phyloP scores from a whole-genome alignment of 768 basidiomycete genomes.

The Royoungia palumana region DNA sequence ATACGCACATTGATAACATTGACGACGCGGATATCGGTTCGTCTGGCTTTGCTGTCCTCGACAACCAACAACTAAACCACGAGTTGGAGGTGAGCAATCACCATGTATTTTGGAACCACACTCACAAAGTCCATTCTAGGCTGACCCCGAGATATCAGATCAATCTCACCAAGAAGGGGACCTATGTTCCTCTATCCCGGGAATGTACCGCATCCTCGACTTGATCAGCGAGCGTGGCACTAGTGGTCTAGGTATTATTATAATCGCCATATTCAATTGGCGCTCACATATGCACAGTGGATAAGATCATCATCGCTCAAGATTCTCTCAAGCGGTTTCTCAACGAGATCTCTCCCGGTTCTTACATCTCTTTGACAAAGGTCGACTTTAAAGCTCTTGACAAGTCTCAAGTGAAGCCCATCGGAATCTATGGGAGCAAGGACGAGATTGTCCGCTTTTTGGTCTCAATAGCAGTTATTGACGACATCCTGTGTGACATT shows the following conservation, averaged over 20 bases:
- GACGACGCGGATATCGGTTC: conserved; percentile 14
- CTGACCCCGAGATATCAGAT: conserved; percentile 15
- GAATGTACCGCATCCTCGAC: conserved; percentile 52
- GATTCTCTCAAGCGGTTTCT: conserved; percentile 47
- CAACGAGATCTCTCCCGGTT: conserved; percentile 46
- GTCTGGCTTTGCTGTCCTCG: conserved; percentile 14
- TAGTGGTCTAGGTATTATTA: conserved; percentile 47
- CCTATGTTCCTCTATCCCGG: conserved; percentile 34
- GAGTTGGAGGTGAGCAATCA: conserved; percentile 11
- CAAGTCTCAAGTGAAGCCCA: conserved; percentile 39
- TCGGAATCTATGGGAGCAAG: conserved; percentile 58
- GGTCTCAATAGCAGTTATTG: conserved; percentile 34
- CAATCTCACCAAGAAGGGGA: conserved; percentile 13
- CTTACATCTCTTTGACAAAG: conserved; percentile 53
- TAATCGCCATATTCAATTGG: neutral
- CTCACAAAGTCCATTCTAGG: conserved; percentile 7
- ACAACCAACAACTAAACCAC: conserved; percentile 5
- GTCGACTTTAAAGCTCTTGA: conserved; percentile 58
- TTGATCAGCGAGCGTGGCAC: conserved; percentile 49
- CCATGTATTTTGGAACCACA: neutral
- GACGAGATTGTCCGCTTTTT: conserved; percentile 48
- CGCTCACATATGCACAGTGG: conserved; percentile 37
- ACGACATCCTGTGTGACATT: conserved; percentile 38
- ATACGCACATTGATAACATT: conserved; percentile 13
- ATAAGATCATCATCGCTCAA: conserved; percentile 61